Percentiles rank a stretch among this genome's conserved stretches.
These are phyloP conservation scores for Colletotrichum tropicicola DNA, from an alignment of 2,329 filamentous ascomycete genomes.

Conservation along the genomic window DNA sequence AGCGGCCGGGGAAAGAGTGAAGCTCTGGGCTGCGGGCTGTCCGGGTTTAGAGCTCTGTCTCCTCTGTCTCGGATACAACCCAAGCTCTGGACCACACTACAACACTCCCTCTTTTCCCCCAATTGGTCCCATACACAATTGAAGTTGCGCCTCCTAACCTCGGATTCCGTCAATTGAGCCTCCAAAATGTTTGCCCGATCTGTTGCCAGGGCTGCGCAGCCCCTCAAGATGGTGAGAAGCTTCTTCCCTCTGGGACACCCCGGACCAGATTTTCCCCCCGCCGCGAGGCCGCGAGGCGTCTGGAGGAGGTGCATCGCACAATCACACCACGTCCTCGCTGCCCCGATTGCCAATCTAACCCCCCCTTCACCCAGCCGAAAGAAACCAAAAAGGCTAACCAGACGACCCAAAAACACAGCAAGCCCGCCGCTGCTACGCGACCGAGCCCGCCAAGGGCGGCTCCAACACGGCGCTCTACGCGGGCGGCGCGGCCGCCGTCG, in stretches of 20 bases:
- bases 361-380: neutral
- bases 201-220: slow-evolving; percentile 70
- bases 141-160: slow-evolving; percentile 23
- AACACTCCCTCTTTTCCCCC: slow-evolving; percentile 1
- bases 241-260: slow-evolving; percentile 15
- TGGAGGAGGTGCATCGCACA: neutral
- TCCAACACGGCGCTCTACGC: slow-evolving; percentile 69
- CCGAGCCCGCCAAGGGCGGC: slow-evolving; percentile 61
- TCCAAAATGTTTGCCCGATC: slow-evolving; percentile 72
- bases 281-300: neutral
- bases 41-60: slow-evolving; percentile 4
- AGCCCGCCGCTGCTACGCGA: slow-evolving; percentile 75
- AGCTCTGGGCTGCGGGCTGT: neutral
- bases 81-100: neutral
- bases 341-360: neutral
- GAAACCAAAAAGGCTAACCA: neutral
- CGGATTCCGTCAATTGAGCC: slow-evolving; percentile 37
- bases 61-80: slow-evolving; percentile 4
- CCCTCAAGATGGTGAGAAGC: slow-evolving; percentile 68
- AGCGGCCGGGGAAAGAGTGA: neutral
- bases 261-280: neutral
- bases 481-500: slow-evolving; percentile 67
- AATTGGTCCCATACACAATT: neutral
- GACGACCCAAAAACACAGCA: slow-evolving; percentile 40
- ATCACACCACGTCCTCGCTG: neutral